These are phyloP conservation scores for Pseudogymnoascus sp. DNA, from an alignment of 2,329 filamentous ascomycete genomes.

Conservation along the genomic window DNA sequence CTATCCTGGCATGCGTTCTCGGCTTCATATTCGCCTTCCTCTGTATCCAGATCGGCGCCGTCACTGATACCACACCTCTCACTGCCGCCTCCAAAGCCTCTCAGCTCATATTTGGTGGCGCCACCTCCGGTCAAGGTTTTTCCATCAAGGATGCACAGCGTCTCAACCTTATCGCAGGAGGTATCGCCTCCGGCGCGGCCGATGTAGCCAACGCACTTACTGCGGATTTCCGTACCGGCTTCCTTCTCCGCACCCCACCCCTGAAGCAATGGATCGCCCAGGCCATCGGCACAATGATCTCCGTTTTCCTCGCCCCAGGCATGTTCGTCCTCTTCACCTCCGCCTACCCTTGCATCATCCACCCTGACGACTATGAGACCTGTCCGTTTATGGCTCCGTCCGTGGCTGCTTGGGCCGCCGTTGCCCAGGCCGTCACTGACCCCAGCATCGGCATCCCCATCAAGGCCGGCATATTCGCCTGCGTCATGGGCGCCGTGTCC, in stretches of 20 bases:
- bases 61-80: constrained; percentile 54
- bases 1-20: constrained; percentile 46
- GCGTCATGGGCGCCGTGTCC: constrained; percentile 45
- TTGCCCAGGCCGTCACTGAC: constrained; percentile 53
- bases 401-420: constrained; percentile 57
- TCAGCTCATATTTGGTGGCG: constrained; percentile 58
- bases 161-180: constrained; percentile 57
- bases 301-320: constrained; percentile 58
- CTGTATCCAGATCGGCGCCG: constrained; percentile 50
- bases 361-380: constrained; percentile 32
- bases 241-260: constrained; percentile 56
- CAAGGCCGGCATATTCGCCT: constrained; percentile 47
- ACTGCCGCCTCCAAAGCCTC: constrained; percentile 61
- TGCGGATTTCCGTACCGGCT: constrained; percentile 59
- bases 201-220: constrained; percentile 46
- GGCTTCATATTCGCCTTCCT: constrained; percentile 54
- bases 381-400: constrained; percentile 56
- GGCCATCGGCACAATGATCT: constrained; percentile 50
- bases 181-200: constrained; percentile 46
- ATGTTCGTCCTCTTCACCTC: constrained; percentile 60
- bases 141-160: constrained; percentile 44
- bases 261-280: constrained; percentile 60
- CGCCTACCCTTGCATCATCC: constrained; percentile 60
- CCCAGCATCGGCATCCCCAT: constrained; percentile 46
- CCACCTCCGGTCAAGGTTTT: constrained; percentile 47